Percentiles rank a stretch among this genome's conserved stretches.
Conservation (phyloP, 495 filamentous ascomycete genomes). For the Parmelia sp. region DNA sequence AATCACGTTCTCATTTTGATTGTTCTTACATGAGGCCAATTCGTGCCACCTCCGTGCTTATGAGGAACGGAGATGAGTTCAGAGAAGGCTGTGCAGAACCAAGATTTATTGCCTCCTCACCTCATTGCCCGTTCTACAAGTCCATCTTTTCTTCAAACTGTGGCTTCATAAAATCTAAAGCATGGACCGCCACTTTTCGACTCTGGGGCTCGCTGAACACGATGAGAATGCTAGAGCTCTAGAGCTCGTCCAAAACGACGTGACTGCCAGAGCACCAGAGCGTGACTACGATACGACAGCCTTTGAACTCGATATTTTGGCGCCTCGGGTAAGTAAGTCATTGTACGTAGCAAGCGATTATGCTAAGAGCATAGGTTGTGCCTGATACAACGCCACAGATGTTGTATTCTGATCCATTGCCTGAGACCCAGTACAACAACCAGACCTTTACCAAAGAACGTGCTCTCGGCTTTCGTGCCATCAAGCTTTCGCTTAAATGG, state of each 20-base stretch:
- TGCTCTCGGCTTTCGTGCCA: neutral
- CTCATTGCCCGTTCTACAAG: too few relatives aligned
- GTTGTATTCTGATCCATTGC: neutral
- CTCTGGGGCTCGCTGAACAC: neutral
- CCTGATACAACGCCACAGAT: neutral
- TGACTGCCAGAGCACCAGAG: too few relatives aligned
- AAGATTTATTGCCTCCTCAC: too few relatives aligned
- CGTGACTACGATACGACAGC: neutral
- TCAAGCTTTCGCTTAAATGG: neutral
- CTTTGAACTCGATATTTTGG: neutral
- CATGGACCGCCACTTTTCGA: neutral
- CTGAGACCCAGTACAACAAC: neutral
- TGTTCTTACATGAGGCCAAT: too few relatives aligned
- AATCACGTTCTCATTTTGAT: too few relatives aligned
- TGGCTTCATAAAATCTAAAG: too few relatives aligned
- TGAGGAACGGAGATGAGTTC: too few relatives aligned
- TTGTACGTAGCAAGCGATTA: neutral
- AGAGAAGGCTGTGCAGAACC: too few relatives aligned
- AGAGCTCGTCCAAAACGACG: too few relatives aligned
- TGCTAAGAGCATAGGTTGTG: neutral
- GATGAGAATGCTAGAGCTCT: neutral
- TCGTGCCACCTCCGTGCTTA: too few relatives aligned
- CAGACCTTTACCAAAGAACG: neutral
- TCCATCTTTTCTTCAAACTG: too few relatives aligned
- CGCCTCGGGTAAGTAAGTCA: neutral